Evolutionary conservation across 2,329 filamentous ascomycete species (phyloP).

Genomic region (Chaetomium sp.): DNA sequence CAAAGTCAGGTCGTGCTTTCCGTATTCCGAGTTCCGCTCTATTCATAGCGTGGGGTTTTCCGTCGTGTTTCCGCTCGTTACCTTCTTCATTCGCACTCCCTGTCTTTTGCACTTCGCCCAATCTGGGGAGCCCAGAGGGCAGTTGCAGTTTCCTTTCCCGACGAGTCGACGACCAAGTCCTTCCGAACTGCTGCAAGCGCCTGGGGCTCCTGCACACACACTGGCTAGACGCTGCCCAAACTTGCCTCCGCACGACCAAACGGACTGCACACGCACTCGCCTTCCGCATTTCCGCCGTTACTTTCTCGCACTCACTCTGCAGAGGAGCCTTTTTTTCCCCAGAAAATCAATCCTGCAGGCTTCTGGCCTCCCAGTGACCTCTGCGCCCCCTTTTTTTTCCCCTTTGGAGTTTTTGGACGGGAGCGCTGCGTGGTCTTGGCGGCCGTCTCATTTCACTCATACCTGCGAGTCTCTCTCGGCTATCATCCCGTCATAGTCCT

Average conservation of each 20-base stretch:
- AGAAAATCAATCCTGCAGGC: neutral
- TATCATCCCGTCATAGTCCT: neutral
- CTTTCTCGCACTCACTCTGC: neutral
- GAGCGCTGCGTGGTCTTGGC: constrained; percentile 20
- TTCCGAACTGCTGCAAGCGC: neutral
- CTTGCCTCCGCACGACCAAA: no score
- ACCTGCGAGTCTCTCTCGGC: no score
- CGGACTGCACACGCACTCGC: neutral
- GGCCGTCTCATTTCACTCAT: constrained; percentile 12
- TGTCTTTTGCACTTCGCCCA: neutral
- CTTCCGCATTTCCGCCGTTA: neutral
- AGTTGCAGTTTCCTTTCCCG: no score
- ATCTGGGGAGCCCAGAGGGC: no score
- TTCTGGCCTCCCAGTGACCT: no score
- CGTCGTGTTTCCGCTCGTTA: constrained; percentile 14
- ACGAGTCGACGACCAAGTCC: neutral
- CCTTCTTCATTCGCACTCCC: neutral
- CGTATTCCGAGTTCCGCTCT: constrained; percentile 6
- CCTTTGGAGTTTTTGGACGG: constrained; percentile 12
- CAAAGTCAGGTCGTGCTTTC: neutral
- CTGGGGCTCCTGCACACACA: neutral
- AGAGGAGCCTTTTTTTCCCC: neutral
- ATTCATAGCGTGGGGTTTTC: constrained; percentile 9
- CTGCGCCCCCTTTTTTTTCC: neutral
- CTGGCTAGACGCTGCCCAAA: no score